Evolutionary conservation across 108 stramenopile genomes (phyloP), one percentile per base, ranked within the genome.

Genomic region (Cylindrotheca fusiformis): DNA sequence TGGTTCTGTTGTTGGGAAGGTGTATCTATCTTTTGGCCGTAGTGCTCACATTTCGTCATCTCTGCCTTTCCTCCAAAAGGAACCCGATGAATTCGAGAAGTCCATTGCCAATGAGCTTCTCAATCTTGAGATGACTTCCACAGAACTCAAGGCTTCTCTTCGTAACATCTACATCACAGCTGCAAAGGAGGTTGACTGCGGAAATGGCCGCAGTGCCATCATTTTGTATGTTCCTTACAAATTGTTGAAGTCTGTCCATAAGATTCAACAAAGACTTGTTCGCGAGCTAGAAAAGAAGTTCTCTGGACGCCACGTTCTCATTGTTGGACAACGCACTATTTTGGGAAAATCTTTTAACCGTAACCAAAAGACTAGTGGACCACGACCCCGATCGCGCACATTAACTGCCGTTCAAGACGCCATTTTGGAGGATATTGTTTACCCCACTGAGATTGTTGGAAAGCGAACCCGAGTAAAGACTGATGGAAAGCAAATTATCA

Each of bases 201-300:
- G 83, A 41, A 75, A 65, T 58, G 94, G 91, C 66, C 75, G 81
- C 62, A 96, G 96, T 76, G 99, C 99, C 58, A 96, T 97, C 79
- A 72, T 99, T 65, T 28, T 98, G 57, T 97, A 97, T 77, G 97
- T 99, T 51, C 99, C 99, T 28, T 99, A 75, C 96, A 91, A 94
- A 60, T 93, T 97, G 19, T 91, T 97, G 32, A 85, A 80, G 67
- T 72, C 90, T 55, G 97, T 94, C 87, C 81, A 97, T 81, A 98
- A 98, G 89, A 92, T 99, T 73, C 99, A 99, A 71, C 72, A 74
- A 53, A 84, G 86, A 51, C 88, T 99, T 65, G 96, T 99, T 18
- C 95, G 96, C 44, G 99, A 99, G 81, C 79, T 99, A 71, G 99
- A 99, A 88, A 99, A 99, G 94, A 99, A 99, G 80, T 98, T 98